Evolutionary conservation across 176 grass and related monocot genomes (phyloP).

Genomic region (Oryza nivara): DNA sequence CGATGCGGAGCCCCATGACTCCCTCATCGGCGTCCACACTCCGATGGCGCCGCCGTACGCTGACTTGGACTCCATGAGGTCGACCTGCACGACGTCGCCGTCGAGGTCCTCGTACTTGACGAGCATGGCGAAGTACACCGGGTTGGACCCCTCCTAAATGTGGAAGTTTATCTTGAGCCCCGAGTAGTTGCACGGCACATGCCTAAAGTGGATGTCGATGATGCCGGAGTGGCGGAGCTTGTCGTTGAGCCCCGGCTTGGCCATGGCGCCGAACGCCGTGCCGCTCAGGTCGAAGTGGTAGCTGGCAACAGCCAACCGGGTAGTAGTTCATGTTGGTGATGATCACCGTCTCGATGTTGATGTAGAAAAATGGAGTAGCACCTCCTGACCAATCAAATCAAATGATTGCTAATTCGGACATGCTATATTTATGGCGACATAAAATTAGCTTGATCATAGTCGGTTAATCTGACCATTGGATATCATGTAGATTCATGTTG

Average conservation of each 20-base stretch:
- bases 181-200: constrained; percentile 55
- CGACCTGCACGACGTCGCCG: constrained; percentile 59
- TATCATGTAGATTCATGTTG: too few species aligned
- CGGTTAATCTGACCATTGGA: too few species aligned
- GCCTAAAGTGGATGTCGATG: constrained; percentile 58
- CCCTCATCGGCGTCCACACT: constrained; percentile 55
- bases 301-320: constrained; percentile 27
- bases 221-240: constrained; percentile 65
- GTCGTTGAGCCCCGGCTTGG: constrained; percentile 44
- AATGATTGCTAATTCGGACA: too few species aligned
- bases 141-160: constrained; percentile 70
- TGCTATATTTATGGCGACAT: too few species aligned
- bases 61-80: constrained; percentile 58
- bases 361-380: too few species aligned
- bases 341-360: constrained; percentile 53
- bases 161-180: constrained; percentile 58
- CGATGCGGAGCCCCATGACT: constrained; percentile 64
- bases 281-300: constrained; percentile 74
- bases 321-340: constrained; percentile 75
- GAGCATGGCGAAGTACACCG: constrained; percentile 61
- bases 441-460: too few species aligned
- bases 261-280: constrained; percentile 66
- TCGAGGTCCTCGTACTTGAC: constrained; percentile 65
- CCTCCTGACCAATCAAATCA: too few species aligned
- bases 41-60: background rate